Evolutionary conservation across 2,329 filamentous ascomycete genomes (phyloP).

Genomic region (Esteya vermicola): DNA sequence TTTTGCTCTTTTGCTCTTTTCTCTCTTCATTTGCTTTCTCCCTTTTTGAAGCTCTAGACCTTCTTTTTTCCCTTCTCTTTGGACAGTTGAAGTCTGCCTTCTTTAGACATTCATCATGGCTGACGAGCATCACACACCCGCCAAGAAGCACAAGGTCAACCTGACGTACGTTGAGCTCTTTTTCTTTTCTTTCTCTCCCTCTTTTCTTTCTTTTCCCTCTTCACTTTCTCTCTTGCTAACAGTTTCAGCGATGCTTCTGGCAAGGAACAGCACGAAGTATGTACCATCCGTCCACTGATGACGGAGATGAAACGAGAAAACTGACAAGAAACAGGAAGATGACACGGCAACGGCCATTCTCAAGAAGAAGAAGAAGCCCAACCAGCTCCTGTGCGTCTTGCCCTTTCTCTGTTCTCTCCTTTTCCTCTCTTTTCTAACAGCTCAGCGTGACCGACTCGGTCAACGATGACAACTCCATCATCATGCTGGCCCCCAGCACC

Average conservation of each 20-base stretch:
- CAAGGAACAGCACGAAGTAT: conserved; percentile 71
- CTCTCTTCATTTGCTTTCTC: neutral
- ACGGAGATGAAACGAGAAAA: neutral
- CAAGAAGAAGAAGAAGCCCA: conserved; percentile 99
- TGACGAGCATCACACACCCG: conserved; percentile 28
- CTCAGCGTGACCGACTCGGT: conserved; percentile 87
- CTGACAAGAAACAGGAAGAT: conserved; percentile 47
- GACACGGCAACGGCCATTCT: conserved; percentile 92
- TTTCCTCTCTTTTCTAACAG: neutral
- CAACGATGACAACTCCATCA: conserved; percentile 99
- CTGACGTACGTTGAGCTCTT: conserved; percentile 45
- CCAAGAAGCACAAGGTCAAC: conserved; percentile 57
- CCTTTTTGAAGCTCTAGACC: neutral
- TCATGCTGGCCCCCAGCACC: conserved; percentile 93
- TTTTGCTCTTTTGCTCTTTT: neutral
- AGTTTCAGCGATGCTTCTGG: conserved; percentile 67
- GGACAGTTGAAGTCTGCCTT: neutral
- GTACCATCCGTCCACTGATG: conserved; percentile 15
- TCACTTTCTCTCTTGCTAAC: neutral
- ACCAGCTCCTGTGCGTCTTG: conserved; percentile 82
- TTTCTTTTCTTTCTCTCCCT: neutral
- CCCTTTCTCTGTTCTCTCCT: neutral
- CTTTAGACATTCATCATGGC: conserved; percentile 43
- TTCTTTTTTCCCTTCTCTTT: too few relatives aligned
- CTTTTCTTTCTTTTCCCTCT: neutral